phyloP scores from a whole-genome alignment of 202 grass and related monocot species.

The Panicum virgatum region DNA sequence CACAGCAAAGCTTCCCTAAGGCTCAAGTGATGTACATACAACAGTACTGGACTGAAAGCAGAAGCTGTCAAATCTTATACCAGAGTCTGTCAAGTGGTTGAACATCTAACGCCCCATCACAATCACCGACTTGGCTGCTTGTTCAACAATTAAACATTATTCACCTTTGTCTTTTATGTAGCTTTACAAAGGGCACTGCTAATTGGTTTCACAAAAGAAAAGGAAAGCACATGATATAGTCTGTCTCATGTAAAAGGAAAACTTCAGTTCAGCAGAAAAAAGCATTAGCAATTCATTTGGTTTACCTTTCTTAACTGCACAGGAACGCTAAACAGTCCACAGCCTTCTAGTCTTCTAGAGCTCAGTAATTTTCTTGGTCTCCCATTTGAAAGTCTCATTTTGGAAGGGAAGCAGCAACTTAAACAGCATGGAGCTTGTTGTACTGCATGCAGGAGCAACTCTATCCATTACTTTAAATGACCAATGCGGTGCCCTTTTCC shows the following conservation, averaged over 20 bases:
- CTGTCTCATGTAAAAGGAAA: not conserved
- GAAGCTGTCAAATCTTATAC: not conserved
- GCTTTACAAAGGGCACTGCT: not conserved
- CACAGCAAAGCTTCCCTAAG: not conserved
- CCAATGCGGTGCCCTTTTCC: not conserved
- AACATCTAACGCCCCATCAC: not conserved
- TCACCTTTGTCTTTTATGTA: not conserved
- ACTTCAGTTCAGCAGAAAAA: not conserved
- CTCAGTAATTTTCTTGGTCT: not conserved
- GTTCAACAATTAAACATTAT: not conserved
- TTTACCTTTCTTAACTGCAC: not conserved
- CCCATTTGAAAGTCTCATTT: not conserved
- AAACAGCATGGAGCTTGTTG: not conserved
- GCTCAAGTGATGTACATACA: not conserved
- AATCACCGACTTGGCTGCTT: not conserved
- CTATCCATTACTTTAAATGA: not conserved
- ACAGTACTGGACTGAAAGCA: not conserved
- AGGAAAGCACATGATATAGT: not conserved
- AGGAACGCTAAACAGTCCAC: no score
- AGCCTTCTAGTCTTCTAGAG: slow-evolving; percentile 11
- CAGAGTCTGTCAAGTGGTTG: not conserved
- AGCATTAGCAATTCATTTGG: not conserved
- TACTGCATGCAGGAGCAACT: not conserved
- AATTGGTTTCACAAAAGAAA: not conserved
- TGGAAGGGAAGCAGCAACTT: not conserved